A percentile compares a stretch with the other conserved stretches of the same genome.
phyloP scores from a whole-genome alignment of 1,284 basidiomycete genomes.

The Pascua sp. region DNA sequence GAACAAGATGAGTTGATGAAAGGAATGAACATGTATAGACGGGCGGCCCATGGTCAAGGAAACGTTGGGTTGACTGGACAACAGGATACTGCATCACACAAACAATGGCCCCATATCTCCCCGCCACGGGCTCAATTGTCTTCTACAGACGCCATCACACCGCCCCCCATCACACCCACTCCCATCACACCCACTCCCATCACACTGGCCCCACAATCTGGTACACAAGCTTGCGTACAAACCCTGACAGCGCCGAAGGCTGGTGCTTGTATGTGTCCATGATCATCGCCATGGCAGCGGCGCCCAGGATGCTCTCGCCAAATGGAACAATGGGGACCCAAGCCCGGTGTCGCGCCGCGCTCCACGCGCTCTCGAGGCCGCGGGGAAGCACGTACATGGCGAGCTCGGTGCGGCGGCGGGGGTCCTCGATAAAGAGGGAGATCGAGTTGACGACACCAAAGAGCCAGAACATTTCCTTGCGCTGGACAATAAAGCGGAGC shows the following conservation, averaged over 20 bases:
- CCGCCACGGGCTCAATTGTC: too few species aligned
- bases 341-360: conserved; percentile 68
- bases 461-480: conserved; percentile 68
- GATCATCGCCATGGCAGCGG: conserved; percentile 81
- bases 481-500: conserved; percentile 59
- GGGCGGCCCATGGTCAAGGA: too few species aligned
- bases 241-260: conserved; percentile 79
- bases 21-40: too few species aligned
- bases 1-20: too few species aligned
- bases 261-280: conserved; percentile 78
- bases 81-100: too few species aligned
- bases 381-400: conserved; percentile 97
- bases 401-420: conserved; percentile 48
- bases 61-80: too few species aligned
- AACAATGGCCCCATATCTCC: too few species aligned
- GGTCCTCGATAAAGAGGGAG: conserved; percentile 82
- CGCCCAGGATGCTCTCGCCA: conserved; percentile 66
- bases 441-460: conserved; percentile 73
- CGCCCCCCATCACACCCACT: too few species aligned
- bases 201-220: conserved; percentile 77
- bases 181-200: too few species aligned
- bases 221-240: conserved; percentile 82
- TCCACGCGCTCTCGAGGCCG: conserved; percentile 82
- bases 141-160: too few species aligned
- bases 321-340: conserved; percentile 65